Conservation (phyloP, 805 yeast species). For the Tetrapisispora nanseiensis region DNA sequence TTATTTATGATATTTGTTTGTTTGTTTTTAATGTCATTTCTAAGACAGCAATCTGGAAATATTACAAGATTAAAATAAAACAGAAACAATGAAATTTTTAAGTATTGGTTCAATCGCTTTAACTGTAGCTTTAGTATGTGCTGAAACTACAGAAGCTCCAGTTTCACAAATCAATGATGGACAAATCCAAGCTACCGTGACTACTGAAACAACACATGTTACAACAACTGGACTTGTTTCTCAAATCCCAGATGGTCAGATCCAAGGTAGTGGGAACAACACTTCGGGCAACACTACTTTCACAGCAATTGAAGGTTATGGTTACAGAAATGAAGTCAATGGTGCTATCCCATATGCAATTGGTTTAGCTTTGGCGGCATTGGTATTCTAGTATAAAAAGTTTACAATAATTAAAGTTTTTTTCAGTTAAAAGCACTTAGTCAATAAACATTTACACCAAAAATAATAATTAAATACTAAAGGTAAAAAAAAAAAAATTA, state of each 20-base stretch:
- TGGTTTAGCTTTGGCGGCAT: neutral
- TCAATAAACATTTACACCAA: too few relatives aligned
- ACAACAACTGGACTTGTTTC: neutral
- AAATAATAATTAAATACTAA: neutral
- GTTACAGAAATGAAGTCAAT: neutral
- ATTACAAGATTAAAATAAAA: neutral
- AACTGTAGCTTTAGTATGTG: neutral
- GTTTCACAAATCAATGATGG: constrained; percentile 4
- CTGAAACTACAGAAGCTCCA: constrained; percentile 1
- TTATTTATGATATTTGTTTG: neutral
- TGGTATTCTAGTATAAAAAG: neutral
- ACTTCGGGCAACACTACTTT: neutral
- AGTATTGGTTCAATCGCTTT: constrained; percentile 1
- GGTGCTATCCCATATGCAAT: constrained; percentile 1
- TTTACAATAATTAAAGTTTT: too few relatives aligned
- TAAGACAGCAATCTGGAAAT: neutral
- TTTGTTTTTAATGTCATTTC: neutral
- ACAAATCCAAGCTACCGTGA: constrained; percentile 2
- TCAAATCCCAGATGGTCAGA: constrained; percentile 4
- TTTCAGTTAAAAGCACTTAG: too few relatives aligned
- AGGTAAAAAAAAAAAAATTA: neutral
- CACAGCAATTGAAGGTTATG: constrained; percentile 2
- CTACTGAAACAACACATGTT: neutral
- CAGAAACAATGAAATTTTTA: constrained; percentile 1
- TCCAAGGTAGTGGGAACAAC: neutral